Conservation (phyloP, 495 filamentous ascomycete genomes). For the Aspergillus mulundensis region DNA sequence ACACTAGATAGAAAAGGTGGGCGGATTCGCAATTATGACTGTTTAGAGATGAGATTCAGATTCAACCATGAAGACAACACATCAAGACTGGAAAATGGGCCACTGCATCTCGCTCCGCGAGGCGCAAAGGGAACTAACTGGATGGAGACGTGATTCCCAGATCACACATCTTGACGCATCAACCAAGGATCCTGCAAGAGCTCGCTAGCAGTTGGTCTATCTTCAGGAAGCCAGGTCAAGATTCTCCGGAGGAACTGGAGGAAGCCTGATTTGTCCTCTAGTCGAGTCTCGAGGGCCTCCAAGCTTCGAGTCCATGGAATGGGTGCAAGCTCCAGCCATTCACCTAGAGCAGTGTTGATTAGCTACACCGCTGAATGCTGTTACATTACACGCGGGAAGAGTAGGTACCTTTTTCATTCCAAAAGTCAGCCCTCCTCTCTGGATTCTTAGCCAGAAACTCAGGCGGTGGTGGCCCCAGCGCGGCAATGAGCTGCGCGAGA, state of each 20-base stretch:
- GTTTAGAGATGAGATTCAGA: no score
- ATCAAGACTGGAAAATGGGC: no score
- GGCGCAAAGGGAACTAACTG: no score
- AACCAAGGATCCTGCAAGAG: constrained; percentile 35
- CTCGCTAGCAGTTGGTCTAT: constrained; percentile 36
- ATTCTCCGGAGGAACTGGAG: constrained; percentile 31
- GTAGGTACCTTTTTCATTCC: constrained; percentile 25
- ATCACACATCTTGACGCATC: no score
- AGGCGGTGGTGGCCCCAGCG: constrained; percentile 40
- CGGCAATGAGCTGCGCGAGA: constrained; percentile 37
- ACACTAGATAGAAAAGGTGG: no score
- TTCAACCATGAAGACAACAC: no score
- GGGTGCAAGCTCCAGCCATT: constrained; percentile 24
- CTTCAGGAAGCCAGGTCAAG: constrained; percentile 34
- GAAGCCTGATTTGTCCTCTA: constrained; percentile 30
- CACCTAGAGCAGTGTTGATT: background rate
- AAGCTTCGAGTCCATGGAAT: constrained; percentile 25
- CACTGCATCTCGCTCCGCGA: no score
- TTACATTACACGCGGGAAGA: background rate
- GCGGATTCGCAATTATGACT: no score
- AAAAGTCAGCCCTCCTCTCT: constrained; percentile 23
- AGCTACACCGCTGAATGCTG: background rate
- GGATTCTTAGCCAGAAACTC: constrained; percentile 30
- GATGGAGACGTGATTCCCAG: no score
- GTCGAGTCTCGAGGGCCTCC: constrained; percentile 21